Percentiles rank a stretch among this genome's conserved stretches.
phyloP scores from a whole-genome alignment of 2,329 filamentous ascomycete species.

The Fusarium scirpi region DNA sequence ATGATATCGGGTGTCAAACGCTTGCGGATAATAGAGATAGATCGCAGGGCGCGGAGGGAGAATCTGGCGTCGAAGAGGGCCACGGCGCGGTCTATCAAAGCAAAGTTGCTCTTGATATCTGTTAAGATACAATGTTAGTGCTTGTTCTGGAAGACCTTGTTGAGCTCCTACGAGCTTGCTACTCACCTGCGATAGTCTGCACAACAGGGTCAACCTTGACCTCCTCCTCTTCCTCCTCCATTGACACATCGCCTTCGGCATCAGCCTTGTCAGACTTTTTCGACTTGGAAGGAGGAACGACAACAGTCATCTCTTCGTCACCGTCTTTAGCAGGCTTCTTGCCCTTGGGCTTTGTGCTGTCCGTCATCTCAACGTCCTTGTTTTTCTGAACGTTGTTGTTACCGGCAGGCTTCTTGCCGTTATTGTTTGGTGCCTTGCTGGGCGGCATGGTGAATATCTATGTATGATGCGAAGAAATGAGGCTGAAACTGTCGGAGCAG shows the following conservation, averaged over 20 bases:
- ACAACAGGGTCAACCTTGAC: conserved; percentile 70
- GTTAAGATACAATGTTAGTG: conserved; percentile 37
- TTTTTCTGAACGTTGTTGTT: conserved; percentile 72
- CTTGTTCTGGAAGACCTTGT: conserved; percentile 4
- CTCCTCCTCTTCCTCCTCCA: conserved; percentile 71
- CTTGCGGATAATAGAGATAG: conserved; percentile 96
- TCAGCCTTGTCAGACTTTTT: conserved; percentile 71
- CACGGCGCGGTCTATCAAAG: conserved; percentile 90
- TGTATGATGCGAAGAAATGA: conserved; percentile 13
- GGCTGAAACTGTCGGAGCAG: conserved; percentile 28
- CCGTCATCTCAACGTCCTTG: conserved; percentile 76
- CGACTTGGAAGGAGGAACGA: conserved; percentile 79
- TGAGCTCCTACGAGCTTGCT: conserved; percentile 2
- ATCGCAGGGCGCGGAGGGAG: conserved; percentile 91
- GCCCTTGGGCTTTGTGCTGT: conserved; percentile 74
- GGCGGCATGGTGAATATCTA: conserved; percentile 65
- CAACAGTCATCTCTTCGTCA: conserved; percentile 84
- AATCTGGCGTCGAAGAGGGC: conserved; percentile 94
- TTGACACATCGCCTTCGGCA: conserved; percentile 76
- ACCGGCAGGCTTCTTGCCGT: conserved; percentile 76
- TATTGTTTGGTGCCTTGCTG: conserved; percentile 78
- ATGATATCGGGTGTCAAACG: conserved; percentile 85
- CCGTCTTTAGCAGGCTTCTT: conserved; percentile 74
- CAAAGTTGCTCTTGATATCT: conserved; percentile 98
- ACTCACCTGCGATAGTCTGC: conserved; percentile 71